Evolutionary conservation across 1,284 basidiomycete genomes (phyloP).

Genomic region (Trametes hirsuta): DNA sequence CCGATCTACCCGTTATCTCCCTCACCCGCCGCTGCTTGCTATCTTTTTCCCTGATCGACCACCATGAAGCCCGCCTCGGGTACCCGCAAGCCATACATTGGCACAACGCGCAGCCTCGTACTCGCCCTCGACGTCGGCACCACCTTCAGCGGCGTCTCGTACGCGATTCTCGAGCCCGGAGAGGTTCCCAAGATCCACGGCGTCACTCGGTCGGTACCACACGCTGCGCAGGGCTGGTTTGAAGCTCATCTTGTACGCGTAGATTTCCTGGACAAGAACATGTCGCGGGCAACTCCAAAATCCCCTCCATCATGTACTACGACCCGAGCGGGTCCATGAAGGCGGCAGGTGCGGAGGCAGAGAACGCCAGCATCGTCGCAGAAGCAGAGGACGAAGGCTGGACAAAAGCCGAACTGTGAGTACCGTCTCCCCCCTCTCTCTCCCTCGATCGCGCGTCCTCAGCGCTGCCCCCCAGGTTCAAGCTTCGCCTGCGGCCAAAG

Average conservation of each 20-base stretch:
- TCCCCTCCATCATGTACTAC: slow-evolving; percentile 76
- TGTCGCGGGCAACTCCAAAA: slow-evolving; percentile 82
- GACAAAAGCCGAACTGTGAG: slow-evolving; percentile 74
- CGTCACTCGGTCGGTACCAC: slow-evolving; percentile 64
- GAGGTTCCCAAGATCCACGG: slow-evolving; percentile 75
- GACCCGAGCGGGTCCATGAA: slow-evolving; percentile 62
- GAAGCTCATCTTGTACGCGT: slow-evolving; percentile 7
- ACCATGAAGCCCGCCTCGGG: slow-evolving; percentile 44
- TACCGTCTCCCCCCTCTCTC: background rate
- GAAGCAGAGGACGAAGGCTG: slow-evolving; percentile 75
- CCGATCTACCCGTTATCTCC: slow-evolving; percentile 19
- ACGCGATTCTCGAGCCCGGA: slow-evolving; percentile 74
- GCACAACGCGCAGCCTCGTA: slow-evolving; percentile 63
- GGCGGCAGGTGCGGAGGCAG: slow-evolving; percentile 76
- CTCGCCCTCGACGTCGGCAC: slow-evolving; percentile 78
- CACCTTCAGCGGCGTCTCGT: slow-evolving; percentile 76
- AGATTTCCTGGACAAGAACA: slow-evolving; percentile 83
- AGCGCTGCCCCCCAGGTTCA: slow-evolving; percentile 55
- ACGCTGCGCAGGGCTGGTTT: slow-evolving; percentile 1
- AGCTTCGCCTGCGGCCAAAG: slow-evolving; percentile 72
- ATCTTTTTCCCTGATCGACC: slow-evolving; percentile 19
- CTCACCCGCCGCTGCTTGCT: slow-evolving; percentile 1
- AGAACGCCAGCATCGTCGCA: slow-evolving; percentile 55
- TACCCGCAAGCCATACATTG: slow-evolving; percentile 73
- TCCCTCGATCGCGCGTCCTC: background rate